Evolutionary conservation across 768 basidiomycete genomes (phyloP).

Genomic region (Lyophyllum atratum): DNA sequence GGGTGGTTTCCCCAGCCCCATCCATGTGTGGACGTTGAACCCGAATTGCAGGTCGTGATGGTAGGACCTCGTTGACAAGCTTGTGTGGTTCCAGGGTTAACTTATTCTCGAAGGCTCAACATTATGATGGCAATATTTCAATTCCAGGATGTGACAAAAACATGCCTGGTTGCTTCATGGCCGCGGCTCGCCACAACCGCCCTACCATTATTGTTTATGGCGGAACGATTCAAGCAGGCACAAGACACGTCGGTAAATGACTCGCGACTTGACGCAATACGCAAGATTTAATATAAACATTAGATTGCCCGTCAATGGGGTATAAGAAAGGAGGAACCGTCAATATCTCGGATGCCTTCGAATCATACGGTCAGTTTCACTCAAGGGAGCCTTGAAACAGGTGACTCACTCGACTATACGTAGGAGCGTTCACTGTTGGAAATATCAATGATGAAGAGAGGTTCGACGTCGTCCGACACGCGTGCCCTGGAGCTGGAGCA

Average conservation of each 20-base stretch:
- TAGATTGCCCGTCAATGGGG: constrained; percentile 80
- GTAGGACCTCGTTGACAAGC: constrained; percentile 29
- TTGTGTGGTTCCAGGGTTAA: not conserved
- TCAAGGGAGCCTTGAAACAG: not conserved
- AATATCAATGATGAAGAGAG: constrained; percentile 80
- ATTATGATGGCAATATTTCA: constrained; percentile 86
- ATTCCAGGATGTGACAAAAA: constrained; percentile 92
- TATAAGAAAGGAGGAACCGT: constrained; percentile 79
- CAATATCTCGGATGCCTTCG: constrained; percentile 84
- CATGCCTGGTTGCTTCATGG: constrained; percentile 89
- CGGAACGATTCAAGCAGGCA: constrained; percentile 80
- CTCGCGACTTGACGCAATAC: constrained; percentile 26
- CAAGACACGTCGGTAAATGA: constrained; percentile 59
- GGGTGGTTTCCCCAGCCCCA: constrained; percentile 3
- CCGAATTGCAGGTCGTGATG: constrained; percentile 50
- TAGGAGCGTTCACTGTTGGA: constrained; percentile 76
- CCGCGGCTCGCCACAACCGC: constrained; percentile 83
- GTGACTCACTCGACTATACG: not conserved
- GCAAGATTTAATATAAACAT: constrained; percentile 19
- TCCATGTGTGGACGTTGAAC: constrained; percentile 40
- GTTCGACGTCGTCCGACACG: constrained; percentile 82
- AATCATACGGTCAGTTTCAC: constrained; percentile 65
- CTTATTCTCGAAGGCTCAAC: constrained; percentile 60
- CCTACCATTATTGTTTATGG: constrained; percentile 89
- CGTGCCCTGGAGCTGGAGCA: constrained; percentile 83